Evolutionary conservation across 2,329 filamentous ascomycete species (phyloP).

Genomic region (Corinectria fuckeliana): DNA sequence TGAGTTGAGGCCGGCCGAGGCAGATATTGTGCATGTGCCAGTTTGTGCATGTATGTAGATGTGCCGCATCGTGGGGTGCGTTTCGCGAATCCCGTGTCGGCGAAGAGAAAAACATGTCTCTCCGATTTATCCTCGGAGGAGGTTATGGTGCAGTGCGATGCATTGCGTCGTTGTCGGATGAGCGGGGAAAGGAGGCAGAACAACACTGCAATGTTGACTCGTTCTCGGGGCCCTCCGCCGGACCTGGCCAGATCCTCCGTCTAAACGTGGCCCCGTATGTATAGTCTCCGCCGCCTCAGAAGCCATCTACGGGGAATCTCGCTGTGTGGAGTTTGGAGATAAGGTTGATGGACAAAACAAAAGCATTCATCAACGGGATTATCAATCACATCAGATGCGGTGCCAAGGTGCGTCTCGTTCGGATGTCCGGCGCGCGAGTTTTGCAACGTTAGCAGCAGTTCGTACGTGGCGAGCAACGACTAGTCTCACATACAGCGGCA

Average conservation of each 20-base stretch:
- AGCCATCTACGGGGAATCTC: background rate
- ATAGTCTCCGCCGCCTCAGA: background rate
- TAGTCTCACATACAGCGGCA: background rate
- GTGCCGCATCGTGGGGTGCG: conserved; percentile 10
- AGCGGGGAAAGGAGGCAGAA: background rate
- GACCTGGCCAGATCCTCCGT: background rate
- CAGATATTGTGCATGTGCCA: background rate
- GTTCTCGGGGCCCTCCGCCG: conserved; percentile 4
- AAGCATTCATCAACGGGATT: background rate
- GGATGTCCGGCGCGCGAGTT: background rate
- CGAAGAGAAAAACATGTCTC: background rate
- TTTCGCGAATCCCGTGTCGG: background rate
- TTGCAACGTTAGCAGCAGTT: background rate
- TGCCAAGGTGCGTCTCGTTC: background rate
- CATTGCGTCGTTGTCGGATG: conserved; percentile 9
- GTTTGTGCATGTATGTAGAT: background rate
- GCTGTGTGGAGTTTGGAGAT: background rate
- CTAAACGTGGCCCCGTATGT: background rate
- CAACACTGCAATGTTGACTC: background rate
- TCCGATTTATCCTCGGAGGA: conserved; percentile 6
- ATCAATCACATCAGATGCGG: background rate
- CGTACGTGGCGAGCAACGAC: background rate
- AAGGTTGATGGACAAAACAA: background rate
- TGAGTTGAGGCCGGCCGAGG: background rate
- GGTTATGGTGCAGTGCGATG: background rate